Percentiles rank a stretch among this genome's conserved stretches.
phyloP scores from a whole-genome alignment of 192 early-diverging fungal genomes.

The Mortierella claussenii region DNA sequence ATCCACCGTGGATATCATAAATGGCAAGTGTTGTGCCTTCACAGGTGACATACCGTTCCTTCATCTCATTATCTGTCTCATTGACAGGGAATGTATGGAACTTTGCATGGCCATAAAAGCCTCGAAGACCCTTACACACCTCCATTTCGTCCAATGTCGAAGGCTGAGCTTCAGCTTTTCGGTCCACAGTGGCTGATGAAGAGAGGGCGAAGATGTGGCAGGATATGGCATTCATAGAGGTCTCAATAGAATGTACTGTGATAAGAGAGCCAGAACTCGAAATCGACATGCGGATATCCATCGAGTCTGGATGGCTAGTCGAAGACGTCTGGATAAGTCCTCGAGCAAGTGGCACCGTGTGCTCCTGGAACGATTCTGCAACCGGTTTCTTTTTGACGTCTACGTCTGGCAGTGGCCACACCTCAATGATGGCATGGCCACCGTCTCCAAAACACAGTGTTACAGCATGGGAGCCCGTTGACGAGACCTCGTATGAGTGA shows the following conservation, averaged over 20 bases:
- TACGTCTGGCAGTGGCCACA: neutral
- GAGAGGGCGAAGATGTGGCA: neutral
- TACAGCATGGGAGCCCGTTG: neutral
- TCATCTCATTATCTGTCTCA: neutral
- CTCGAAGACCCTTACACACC: neutral
- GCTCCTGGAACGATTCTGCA: neutral
- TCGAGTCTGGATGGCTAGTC: neutral
- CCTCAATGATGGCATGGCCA: neutral
- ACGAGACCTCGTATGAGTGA: neutral
- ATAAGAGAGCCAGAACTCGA: neutral
- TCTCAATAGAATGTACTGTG: neutral
- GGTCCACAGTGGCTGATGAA: neutral
- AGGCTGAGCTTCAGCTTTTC: neutral
- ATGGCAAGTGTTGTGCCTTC: slow-evolving; percentile 1
- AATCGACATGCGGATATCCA: neutral
- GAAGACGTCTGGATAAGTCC: neutral
- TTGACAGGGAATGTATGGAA: neutral
- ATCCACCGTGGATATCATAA: neutral
- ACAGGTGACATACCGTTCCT: slow-evolving; percentile 6
- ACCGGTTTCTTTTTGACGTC: neutral
- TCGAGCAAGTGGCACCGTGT: neutral
- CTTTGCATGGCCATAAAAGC: neutral
- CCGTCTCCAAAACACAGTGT: neutral
- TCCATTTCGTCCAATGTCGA: neutral
- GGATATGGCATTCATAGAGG: neutral